phyloP scores from a whole-genome alignment of 176 grass and related monocot species.

The Lolium perenne region DNA sequence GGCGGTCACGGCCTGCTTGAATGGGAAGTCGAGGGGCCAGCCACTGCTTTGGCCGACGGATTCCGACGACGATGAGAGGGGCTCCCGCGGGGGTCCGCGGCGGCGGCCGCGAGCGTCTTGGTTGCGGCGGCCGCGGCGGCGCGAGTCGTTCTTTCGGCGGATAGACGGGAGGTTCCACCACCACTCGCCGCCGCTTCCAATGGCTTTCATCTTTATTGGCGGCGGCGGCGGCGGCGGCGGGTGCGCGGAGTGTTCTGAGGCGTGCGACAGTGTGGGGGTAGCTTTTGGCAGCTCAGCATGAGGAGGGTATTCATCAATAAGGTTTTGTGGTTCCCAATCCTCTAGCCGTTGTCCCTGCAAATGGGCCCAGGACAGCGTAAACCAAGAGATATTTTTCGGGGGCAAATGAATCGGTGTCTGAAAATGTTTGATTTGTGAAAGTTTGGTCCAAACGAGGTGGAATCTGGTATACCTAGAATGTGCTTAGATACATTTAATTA shows the following conservation, averaged over 20 bases:
- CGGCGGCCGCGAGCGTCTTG: conserved; percentile 52
- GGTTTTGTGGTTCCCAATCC: conserved; percentile 36
- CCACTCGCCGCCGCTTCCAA: conserved; percentile 59
- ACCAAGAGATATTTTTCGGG: not conserved
- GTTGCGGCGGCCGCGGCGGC: conserved; percentile 55
- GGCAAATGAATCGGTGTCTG: not conserved
- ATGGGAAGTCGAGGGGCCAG: conserved; percentile 72
- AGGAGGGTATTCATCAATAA: conserved; percentile 19
- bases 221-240: conserved; percentile 18
- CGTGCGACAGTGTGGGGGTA: not conserved
- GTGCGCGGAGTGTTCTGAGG: not conserved
- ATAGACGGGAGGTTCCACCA: conserved; percentile 62
- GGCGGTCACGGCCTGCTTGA: conserved; percentile 77
- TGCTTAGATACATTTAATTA: no score
- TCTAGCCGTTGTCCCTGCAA: conserved; percentile 12
- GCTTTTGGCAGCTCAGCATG: conserved; percentile 8
- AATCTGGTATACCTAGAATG: not conserved
- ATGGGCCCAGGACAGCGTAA: not conserved
- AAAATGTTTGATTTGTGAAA: not conserved
- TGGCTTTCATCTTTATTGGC: conserved; percentile 45
- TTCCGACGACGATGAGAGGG: conserved; percentile 75
- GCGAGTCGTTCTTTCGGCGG: conserved; percentile 47
- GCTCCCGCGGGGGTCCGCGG: conserved; percentile 41
- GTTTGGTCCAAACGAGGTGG: not conserved
- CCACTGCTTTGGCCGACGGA: conserved; percentile 49